phyloP scores from a whole-genome alignment of 805 yeast species.

The Candida tallmaniae region DNA sequence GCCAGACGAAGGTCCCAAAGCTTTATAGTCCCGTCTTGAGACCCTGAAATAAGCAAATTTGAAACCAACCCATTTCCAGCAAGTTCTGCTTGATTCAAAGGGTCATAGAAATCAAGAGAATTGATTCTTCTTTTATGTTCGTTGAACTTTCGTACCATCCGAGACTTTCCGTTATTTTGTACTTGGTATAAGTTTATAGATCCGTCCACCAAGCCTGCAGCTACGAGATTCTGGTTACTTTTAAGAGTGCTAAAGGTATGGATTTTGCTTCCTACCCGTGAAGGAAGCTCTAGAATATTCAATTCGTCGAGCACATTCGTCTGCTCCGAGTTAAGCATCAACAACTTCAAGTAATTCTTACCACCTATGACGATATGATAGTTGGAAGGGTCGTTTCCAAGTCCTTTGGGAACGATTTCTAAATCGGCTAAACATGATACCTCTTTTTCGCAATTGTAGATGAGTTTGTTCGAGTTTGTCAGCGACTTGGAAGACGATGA shows the following conservation, averaged over 20 bases:
- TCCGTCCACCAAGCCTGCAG: slow-evolving; percentile 39
- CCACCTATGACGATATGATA: slow-evolving; percentile 40
- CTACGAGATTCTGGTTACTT: slow-evolving; percentile 27
- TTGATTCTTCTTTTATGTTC: slow-evolving; percentile 42
- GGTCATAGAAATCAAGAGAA: slow-evolving; percentile 33
- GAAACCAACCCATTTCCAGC: slow-evolving; percentile 1
- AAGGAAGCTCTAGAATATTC: slow-evolving; percentile 24
- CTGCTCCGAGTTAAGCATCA: slow-evolving; percentile 29
- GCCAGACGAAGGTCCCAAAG: slow-evolving; percentile 65
- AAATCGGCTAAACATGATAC: slow-evolving; percentile 22
- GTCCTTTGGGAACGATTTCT: slow-evolving; percentile 7
- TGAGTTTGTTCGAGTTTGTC: slow-evolving; percentile 13
- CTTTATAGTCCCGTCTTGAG: slow-evolving; percentile 76
- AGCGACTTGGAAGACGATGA: slow-evolving; percentile 10
- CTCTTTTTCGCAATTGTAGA: slow-evolving; percentile 24
- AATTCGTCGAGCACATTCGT: slow-evolving; percentile 28
- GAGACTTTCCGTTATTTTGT: slow-evolving; percentile 28
- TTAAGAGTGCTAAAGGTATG: slow-evolving; percentile 38
- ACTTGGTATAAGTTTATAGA: slow-evolving; percentile 28
- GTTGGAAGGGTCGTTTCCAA: slow-evolving; percentile 6
- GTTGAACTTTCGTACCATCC: slow-evolving; percentile 22
- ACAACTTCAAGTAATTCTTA: slow-evolving; percentile 33
- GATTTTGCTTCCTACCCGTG: slow-evolving; percentile 19
- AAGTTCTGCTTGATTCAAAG: slow-evolving; percentile 10
- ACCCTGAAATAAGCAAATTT: slow-evolving; percentile 45